Percentiles rank a stretch among this genome's conserved stretches.
Conservation (phyloP, 1,284 basidiomycete species). For the Phellinidium pouzarii region DNA sequence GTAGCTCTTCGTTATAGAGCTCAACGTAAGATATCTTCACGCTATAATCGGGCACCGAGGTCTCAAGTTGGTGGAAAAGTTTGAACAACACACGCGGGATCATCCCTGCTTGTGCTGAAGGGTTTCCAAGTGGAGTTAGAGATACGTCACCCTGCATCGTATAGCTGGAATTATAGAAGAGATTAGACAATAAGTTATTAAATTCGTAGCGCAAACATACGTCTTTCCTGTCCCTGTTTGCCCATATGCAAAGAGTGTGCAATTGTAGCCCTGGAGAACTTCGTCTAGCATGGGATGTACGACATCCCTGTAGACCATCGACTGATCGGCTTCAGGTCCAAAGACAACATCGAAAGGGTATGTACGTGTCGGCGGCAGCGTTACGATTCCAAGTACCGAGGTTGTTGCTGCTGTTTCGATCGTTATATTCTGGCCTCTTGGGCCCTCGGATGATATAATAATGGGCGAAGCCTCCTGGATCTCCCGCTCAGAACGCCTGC, state of each 20-base stretch:
- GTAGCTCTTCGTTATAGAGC: slow-evolving; percentile 99
- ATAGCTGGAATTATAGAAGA: slow-evolving; percentile 44
- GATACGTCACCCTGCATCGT: slow-evolving; percentile 93
- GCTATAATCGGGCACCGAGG: slow-evolving; percentile 74
- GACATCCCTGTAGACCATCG: slow-evolving; percentile 90
- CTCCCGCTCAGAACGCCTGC: slow-evolving; percentile 77
- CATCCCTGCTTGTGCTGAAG: slow-evolving; percentile 89
- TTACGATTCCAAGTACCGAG: slow-evolving; percentile 60
- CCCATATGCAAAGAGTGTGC: slow-evolving; percentile 97
- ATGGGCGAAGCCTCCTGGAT: slow-evolving; percentile 75
- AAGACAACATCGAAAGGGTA: slow-evolving; percentile 93
- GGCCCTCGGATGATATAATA: slow-evolving; percentile 70
- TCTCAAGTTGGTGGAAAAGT: slow-evolving; percentile 86
- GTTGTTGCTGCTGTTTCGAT: slow-evolving; percentile 68
- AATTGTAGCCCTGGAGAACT: slow-evolving; percentile 94
- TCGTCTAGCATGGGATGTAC: slow-evolving; percentile 91
- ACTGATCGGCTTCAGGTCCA: slow-evolving; percentile 95
- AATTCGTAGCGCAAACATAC: slow-evolving; percentile 44
- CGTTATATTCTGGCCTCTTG: slow-evolving; percentile 68
- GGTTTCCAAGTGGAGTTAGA: slow-evolving; percentile 80
- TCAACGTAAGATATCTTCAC: slow-evolving; percentile 95
- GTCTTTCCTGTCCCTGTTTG: slow-evolving; percentile 99
- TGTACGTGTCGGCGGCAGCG: slow-evolving; percentile 65
- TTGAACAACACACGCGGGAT: slow-evolving; percentile 95
- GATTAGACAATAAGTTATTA: slow-evolving; percentile 6